Conservation (phyloP, 2,329 filamentous ascomycete genomes). For the Mycosphaerelloides madeirae region DNA sequence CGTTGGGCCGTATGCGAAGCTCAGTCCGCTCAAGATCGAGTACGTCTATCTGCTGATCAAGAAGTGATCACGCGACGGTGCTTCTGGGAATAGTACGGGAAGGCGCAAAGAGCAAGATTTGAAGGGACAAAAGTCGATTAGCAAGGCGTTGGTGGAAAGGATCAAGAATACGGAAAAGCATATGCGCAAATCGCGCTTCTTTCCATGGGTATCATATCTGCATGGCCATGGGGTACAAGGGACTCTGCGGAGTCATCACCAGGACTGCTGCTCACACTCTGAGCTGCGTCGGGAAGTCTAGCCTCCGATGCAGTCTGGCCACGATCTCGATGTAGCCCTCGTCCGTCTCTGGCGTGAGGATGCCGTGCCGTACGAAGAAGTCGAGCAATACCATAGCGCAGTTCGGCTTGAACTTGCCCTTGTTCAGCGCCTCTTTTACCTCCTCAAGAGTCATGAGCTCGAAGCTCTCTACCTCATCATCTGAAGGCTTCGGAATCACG, state of each 20-base stretch:
- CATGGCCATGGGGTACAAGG: slow-evolving; percentile 1
- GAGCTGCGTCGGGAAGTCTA: slow-evolving; percentile 61
- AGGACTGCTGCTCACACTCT: slow-evolving; percentile 29
- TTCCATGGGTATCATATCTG: slow-evolving; percentile 24
- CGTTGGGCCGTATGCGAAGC: slow-evolving; percentile 91
- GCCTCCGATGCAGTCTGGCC: slow-evolving; percentile 66
- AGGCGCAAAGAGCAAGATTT: neutral
- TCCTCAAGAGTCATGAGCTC: slow-evolving; percentile 72
- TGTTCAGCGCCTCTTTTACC: slow-evolving; percentile 63
- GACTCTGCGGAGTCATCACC: slow-evolving; percentile 58
- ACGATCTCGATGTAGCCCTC: slow-evolving; percentile 71
- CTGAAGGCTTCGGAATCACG: slow-evolving; percentile 68
- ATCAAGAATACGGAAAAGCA: slow-evolving; percentile 2
- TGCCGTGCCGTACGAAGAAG: slow-evolving; percentile 81
- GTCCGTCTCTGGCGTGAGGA: slow-evolving; percentile 75
- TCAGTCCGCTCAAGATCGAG: slow-evolving; percentile 86
- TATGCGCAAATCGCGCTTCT: neutral
- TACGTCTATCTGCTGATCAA: slow-evolving; percentile 91
- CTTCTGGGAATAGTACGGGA: neutral
- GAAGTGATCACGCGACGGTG: slow-evolving; percentile 54
- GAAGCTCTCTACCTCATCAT: slow-evolving; percentile 86
- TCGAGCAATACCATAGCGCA: slow-evolving; percentile 80
- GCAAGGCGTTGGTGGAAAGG: slow-evolving; percentile 27
- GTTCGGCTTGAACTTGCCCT: slow-evolving; percentile 86
- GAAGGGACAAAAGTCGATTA: slow-evolving; percentile 22